Evolutionary conservation across 116 monocot species (phyloP).

Genomic region (Dioscorea cayenensis): DNA sequence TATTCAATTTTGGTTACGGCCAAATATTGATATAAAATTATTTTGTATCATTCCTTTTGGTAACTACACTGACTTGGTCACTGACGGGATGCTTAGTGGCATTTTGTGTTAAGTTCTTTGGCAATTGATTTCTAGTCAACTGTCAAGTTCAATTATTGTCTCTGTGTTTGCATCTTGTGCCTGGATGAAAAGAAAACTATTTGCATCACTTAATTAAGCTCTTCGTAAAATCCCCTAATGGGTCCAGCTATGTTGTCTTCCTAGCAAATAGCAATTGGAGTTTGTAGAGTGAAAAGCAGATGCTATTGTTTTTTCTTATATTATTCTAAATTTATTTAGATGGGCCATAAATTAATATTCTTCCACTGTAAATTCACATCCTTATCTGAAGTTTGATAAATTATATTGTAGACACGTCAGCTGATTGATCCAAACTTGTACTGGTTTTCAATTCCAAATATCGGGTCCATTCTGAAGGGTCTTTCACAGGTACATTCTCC

Average conservation of each 20-base stretch:
- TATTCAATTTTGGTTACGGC: too few relatives aligned
- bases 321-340: neutral
- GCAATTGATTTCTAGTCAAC: neutral
- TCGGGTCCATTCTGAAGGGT: constrained; percentile 71
- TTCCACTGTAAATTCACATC: neutral
- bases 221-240: too few relatives aligned
- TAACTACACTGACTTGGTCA: too few relatives aligned
- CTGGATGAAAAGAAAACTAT: too few relatives aligned
- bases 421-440: constrained; percentile 84
- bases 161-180: too few relatives aligned
- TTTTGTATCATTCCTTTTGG: too few relatives aligned
- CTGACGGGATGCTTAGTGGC: too few relatives aligned
- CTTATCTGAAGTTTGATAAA: neutral
- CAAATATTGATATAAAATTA: too few relatives aligned
- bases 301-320: neutral
- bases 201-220: too few relatives aligned
- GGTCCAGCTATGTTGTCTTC: too few relatives aligned
- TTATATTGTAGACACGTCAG: constrained; percentile 64
- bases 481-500: constrained; percentile 66
- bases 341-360: neutral
- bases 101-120: neutral
- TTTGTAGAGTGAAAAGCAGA: too few relatives aligned
- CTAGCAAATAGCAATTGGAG: too few relatives aligned
- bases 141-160: neutral
- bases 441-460: constrained; percentile 89